phyloP scores from a whole-genome alignment of 805 yeast species.

The Yarrowia deformans region DNA sequence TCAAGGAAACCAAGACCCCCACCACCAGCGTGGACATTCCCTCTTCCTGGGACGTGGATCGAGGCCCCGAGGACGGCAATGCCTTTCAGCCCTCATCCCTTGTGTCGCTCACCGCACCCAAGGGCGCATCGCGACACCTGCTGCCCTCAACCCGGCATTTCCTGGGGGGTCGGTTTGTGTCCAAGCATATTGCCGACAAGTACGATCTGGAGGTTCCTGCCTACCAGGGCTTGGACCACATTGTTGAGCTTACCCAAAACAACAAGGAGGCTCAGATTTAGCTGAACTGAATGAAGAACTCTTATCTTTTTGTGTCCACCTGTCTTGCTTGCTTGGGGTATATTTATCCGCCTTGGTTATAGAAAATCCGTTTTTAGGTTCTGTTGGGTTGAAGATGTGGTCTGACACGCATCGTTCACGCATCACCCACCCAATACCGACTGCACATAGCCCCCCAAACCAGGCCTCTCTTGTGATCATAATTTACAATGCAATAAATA shows the following conservation, averaged over 20 bases:
- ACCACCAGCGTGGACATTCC: slow-evolving; percentile 89
- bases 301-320: background rate
- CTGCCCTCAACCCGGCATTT: slow-evolving; percentile 62
- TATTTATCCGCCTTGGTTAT: slow-evolving; percentile 11
- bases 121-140: slow-evolving; percentile 74
- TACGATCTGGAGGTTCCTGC: slow-evolving; percentile 73
- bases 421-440: background rate
- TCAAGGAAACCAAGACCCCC: slow-evolving; percentile 58
- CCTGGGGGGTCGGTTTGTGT: slow-evolving; percentile 90
- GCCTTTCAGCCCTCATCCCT: slow-evolving; percentile 68
- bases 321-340: background rate
- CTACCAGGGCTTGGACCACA: slow-evolving; percentile 66
- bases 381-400: slow-evolving; percentile 8
- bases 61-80: slow-evolving; percentile 66
- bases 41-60: slow-evolving; percentile 96
- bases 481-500: slow-evolving; percentile 37
- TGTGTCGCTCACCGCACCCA: slow-evolving; percentile 91
- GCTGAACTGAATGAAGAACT: background rate
- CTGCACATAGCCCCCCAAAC: slow-evolving; percentile 19
- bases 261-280: slow-evolving; percentile 30
- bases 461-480: slow-evolving; percentile 9
- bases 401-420: background rate
- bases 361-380: background rate
- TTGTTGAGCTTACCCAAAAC: slow-evolving; percentile 48
- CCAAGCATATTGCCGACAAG: slow-evolving; percentile 67